A percentile compares a stretch with the other conserved stretches of the same genome.
Evolutionary conservation across 78 protist genomes (phyloP).

Genomic region (Dictyostelium intermedium): DNA sequence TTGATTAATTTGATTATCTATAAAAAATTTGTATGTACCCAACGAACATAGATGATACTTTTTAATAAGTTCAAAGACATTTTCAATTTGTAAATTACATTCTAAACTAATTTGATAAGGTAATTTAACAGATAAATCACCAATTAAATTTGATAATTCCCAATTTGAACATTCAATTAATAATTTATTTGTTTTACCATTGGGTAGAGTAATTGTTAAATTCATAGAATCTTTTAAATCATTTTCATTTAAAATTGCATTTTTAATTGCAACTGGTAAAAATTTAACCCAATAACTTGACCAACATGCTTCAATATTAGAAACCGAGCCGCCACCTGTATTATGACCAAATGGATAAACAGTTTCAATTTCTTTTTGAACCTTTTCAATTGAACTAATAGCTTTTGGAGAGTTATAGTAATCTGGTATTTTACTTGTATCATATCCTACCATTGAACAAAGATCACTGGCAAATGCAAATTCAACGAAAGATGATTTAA

Average conservation of each 20-base stretch:
- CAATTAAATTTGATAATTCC: slow-evolving; percentile 1
- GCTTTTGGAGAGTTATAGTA: neutral
- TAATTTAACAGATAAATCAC: neutral
- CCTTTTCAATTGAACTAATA: neutral
- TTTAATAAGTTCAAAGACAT: neutral
- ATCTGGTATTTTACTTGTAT: neutral
- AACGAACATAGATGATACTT: neutral
- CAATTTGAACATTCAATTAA: neutral
- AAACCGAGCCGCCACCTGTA: neutral
- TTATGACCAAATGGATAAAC: neutral
- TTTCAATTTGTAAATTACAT: neutral
- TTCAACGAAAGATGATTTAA: neutral
- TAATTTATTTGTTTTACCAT: neutral
- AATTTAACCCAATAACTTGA: neutral
- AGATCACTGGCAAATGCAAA: neutral
- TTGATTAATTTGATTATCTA: neutral
- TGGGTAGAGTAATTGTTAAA: neutral
- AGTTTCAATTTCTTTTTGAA: neutral
- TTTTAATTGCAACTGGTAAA: neutral
- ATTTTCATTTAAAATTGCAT: neutral
- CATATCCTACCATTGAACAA: neutral
- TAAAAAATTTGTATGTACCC: neutral
- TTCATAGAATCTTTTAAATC: neutral
- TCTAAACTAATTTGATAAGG: neutral
- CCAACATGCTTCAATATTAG: slow-evolving; percentile 26